Base-by-base conservation (phyloP, 345 rosid species). In the Triadica sebifera region DNA sequence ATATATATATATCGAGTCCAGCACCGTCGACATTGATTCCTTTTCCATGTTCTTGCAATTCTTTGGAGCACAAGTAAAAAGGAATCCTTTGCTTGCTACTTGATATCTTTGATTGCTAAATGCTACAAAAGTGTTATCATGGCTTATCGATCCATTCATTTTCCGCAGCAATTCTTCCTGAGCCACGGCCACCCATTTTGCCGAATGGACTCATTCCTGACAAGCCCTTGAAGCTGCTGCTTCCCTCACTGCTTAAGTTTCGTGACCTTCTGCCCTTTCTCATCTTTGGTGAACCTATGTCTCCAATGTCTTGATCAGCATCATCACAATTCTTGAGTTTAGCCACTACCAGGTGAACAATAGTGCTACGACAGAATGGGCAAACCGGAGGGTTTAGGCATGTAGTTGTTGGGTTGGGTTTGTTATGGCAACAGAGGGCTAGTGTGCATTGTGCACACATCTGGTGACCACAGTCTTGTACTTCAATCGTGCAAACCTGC, bases 401-500 rank as follows among this genome's bases (percentile, higher is more conserved):
- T 17, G 91, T 84, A 0, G 92, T 93, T 25, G 96, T 86, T 19
- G 99, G 99, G 87, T 93, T 91, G 0, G 99, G 99, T 78, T 95
- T 95, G 86, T 91, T 93, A 81, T 95, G 94, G 81, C 99, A 95
- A 76, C 99, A 95, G 12, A 95, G 86, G 60, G 98, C 93, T n/a
- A 95, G 85, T 0, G 94, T 93, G 88, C 99, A 95, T 60, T 88
- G 94, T 51, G 99, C 99, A 75, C 99, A 95, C 98, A 95, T 90
- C 80, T 91, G 99, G 80, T 95, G 99, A 56, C 98, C 93, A 17
- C 99, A 95, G 77, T 80, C 84, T 74, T 90, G 88, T 5, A 95
- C 98, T 88, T 93, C 98, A 45, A 95, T 95, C 4, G 96, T 93
- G 72, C 99, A 95, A 15, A 84, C 87, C 68, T 93, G 98, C 85